These are phyloP conservation scores for Vitis hybrid DNA, from an alignment of 177 flowering plant genomes.

Conservation along the genomic window DNA sequence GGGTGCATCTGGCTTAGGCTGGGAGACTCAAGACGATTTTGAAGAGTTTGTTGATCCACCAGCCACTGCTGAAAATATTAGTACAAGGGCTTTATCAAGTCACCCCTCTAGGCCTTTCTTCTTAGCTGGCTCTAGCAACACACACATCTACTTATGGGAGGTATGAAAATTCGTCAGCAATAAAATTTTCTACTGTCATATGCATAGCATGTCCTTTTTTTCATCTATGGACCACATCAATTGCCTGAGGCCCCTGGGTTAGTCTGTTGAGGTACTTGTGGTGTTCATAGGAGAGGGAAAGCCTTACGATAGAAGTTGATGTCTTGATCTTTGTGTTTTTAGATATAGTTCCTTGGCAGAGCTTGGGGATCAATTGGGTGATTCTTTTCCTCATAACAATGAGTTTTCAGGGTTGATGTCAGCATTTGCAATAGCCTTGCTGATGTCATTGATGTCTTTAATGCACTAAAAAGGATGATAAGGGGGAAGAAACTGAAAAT, in stretches of 20 bases:
- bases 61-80: slow-evolving; percentile 68
- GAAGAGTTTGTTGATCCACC: slow-evolving; percentile 82
- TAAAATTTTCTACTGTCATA: not conserved
- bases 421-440: not conserved
- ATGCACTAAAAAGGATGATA: not conserved
- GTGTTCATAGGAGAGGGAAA: not conserved
- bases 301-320: not conserved
- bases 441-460: not conserved
- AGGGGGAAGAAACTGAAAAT: not conserved
- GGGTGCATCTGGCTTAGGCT: slow-evolving; percentile 78
- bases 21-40: slow-evolving; percentile 80
- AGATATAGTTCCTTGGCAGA: not conserved
- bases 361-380: not conserved
- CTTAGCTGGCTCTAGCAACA: slow-evolving; percentile 95
- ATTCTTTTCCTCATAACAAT: not conserved
- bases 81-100: slow-evolving; percentile 80
- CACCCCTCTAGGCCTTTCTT: slow-evolving; percentile 92
- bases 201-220: not conserved
- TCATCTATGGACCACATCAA: too few species aligned
- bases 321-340: not conserved
- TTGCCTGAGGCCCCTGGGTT: too few species aligned
- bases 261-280: too few species aligned
- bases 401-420: not conserved
- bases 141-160: slow-evolving; percentile 96
- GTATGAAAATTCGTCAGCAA: slow-evolving; percentile 34